A percentile compares a stretch with the other conserved stretches of the same genome.
phyloP scores from a whole-genome alignment of 371 early-diverging fungal genomes.

The Quaeritorhiza haematococci region DNA sequence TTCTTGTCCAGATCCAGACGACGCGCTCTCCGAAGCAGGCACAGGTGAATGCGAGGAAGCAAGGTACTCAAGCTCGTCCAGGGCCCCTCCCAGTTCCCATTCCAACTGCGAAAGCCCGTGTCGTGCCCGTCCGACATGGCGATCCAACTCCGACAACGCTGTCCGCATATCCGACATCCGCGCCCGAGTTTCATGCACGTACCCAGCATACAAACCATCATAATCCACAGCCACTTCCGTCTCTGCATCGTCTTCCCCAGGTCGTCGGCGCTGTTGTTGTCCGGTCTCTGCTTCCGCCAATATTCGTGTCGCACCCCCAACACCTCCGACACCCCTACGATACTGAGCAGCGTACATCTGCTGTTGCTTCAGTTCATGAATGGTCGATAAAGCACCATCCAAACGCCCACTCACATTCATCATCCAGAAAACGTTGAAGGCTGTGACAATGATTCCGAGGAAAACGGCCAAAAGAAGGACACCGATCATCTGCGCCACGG shows the following conservation, averaged over 20 bases:
- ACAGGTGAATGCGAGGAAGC: no score
- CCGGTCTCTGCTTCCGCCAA: no score
- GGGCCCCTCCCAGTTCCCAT: no score
- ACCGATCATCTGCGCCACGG: not conserved
- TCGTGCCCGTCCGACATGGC: not conserved
- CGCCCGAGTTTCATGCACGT: not conserved
- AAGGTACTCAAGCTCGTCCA: no score
- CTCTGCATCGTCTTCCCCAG: not conserved
- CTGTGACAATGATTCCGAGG: conserved; percentile 6
- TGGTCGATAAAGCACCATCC: not conserved
- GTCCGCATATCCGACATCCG: not conserved
- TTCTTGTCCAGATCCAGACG: no score
- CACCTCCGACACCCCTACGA: not conserved
- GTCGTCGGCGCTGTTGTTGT: not conserved
- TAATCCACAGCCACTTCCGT: not conserved
- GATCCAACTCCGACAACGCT: not conserved
- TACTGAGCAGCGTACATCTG: not conserved
- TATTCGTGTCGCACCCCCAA: no score
- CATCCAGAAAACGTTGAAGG: conserved; percentile 13
- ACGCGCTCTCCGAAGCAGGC: no score
- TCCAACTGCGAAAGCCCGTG: no score
- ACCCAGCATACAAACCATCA: not conserved
- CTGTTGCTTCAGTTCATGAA: not conserved
- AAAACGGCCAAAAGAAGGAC: not conserved
- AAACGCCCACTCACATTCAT: conserved; percentile 3